Conservation (phyloP, 805 yeast species). For the Candida coquimbonensis region DNA sequence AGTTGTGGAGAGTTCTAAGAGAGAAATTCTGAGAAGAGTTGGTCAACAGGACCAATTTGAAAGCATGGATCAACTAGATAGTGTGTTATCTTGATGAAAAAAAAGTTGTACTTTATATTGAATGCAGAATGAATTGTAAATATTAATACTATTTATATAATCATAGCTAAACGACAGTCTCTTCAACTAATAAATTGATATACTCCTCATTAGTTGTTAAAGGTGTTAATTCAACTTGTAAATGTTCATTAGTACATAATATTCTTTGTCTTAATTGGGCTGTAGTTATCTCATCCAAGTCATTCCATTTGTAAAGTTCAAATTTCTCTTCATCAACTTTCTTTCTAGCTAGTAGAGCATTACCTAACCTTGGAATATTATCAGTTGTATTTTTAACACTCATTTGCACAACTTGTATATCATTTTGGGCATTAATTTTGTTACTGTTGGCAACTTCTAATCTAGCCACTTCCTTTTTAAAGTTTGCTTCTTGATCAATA, state of each 20-base stretch:
- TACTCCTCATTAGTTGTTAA: constrained; percentile 26
- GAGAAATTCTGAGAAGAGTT: constrained; percentile 71
- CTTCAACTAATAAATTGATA: constrained; percentile 23
- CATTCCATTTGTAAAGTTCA: constrained; percentile 38
- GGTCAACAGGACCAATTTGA: constrained; percentile 85
- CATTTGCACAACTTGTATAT: constrained; percentile 64
- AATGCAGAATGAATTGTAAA: background rate
- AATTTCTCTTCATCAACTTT: constrained; percentile 55
- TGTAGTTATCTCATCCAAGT: constrained; percentile 28
- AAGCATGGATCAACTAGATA: constrained; percentile 55
- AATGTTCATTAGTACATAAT: constrained; percentile 18
- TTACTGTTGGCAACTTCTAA: constrained; percentile 20
- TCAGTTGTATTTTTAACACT: constrained; percentile 57
- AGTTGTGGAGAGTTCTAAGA: constrained; percentile 73
- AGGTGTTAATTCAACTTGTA: constrained; percentile 16
- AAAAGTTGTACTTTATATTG: background rate
- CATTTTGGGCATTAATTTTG: constrained; percentile 23
- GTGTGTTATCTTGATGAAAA: constrained; percentile 29
- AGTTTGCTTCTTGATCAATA: constrained; percentile 53
- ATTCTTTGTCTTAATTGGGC: constrained; percentile 20
- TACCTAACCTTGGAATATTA: constrained; percentile 55
- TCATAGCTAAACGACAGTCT: constrained; percentile 12
- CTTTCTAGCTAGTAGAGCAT: constrained; percentile 62
- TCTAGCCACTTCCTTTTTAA: constrained; percentile 35
- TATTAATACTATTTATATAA: too few species aligned